Base-by-base conservation (phyloP, 805 yeast genomes). In the Zygotorulaspora florentina region DNA sequence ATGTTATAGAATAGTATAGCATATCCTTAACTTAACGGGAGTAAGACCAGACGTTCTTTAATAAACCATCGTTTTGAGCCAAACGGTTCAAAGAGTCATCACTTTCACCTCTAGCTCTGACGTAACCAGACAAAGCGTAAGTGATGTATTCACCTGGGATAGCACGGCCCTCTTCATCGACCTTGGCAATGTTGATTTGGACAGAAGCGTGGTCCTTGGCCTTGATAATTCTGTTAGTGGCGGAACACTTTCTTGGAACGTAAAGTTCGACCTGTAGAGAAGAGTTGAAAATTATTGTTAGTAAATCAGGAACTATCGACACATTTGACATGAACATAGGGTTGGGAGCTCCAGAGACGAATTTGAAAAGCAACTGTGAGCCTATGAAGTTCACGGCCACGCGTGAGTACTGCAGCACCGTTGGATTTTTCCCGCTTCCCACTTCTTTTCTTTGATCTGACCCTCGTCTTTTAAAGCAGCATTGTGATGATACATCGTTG, bases 171-270 rank as follows among this genome's bases (percentile, higher is more conserved):
- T 86, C 84, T 72, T 81, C 96, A 71, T 93, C 97, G 70, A 93
- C 96, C 77, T 91, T 88, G 70, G 96, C 98, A 67, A 93, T 82
- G 91, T 87, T 91, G 80, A 93, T 86, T 80, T 93, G 99, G 67
- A 93, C 97, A 59, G 98, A 87, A 65, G 97, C 93, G 78, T 93
- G 99, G 80, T 93, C 99, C 83, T 93, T 90, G 70, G 99, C 90
- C 83, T 88, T 89, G 85, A 93, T 90, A 80, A 93, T 89, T 83
- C 97, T 89, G 96, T 89, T 90, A 79, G 99, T 89, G 72, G 99
- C 99, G 79, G 99, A 93, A 84, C 99, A 93, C 83, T 93, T 93
- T 85, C 99, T 88, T 82, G 99, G 99, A 77, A 91, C 95, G 95
- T 93, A 93, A 79, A 93, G 89, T 85, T 93, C 99, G 77, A 93